Evolutionary conservation across 2,329 filamentous ascomycete species (phyloP).

Genomic region (Alternaria sp.): DNA sequence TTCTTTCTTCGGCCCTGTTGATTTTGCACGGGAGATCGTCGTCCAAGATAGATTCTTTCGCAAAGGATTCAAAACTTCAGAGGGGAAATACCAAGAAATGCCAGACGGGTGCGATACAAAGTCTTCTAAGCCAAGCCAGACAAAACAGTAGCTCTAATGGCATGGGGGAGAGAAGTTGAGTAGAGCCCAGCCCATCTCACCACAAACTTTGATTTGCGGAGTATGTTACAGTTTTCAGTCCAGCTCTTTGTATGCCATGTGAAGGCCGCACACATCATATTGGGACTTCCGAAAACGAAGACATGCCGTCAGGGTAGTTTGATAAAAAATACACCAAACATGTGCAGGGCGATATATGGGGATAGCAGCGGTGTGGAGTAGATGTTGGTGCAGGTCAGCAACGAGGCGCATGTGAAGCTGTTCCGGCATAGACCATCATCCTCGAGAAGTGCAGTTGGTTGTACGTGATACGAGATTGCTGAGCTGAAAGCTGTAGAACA

Average conservation of each 20-base stretch:
- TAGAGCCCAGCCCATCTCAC: not conserved
- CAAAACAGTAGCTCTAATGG: conserved; percentile 2
- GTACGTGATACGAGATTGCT: not conserved
- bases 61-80: not conserved
- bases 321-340: not conserved
- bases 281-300: not conserved
- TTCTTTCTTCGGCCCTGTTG: conserved; percentile 4
- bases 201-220: not conserved
- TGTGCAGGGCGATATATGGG: not conserved
- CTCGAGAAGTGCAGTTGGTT: not conserved
- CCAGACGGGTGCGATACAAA: not conserved
- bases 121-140: conserved; percentile 4
- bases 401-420: not conserved
- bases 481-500: not conserved
- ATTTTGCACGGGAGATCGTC: conserved; percentile 17
- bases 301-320: not conserved
- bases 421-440: not conserved
- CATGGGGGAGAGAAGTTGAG: not conserved
- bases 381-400: not conserved
- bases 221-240: not conserved
- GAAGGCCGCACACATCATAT: not conserved
- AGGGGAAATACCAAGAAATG: not conserved
- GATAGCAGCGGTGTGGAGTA: not conserved
- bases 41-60: conserved; percentile 8
- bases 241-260: not conserved